A percentile compares a stretch with the other conserved stretches of the same genome.
phyloP scores from a whole-genome alignment of 1,284 basidiomycete genomes.

The Gymnopus androsaceus region DNA sequence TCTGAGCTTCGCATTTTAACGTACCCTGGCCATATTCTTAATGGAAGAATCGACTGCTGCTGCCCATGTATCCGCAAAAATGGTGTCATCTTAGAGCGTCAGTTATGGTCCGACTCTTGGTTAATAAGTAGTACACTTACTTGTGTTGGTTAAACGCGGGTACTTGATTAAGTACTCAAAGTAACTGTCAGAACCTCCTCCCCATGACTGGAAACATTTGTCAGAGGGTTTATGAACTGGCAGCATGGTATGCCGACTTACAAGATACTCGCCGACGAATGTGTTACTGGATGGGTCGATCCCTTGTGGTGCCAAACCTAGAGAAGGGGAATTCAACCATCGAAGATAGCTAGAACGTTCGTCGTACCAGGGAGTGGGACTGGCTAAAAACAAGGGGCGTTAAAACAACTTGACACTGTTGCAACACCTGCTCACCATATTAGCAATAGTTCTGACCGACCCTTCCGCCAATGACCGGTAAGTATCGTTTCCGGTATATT shows the following conservation, averaged over 20 bases:
- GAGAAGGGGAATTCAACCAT: no score
- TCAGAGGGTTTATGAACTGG: background rate
- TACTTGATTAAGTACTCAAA: conserved; percentile 80
- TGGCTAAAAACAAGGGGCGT: background rate
- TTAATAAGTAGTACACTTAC: no score
- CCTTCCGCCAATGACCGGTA: conserved; percentile 28
- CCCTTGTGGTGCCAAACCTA: conserved; percentile 12
- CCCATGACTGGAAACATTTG: background rate
- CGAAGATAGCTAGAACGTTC: background rate
- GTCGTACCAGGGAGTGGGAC: background rate
- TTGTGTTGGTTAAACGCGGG: conserved; percentile 65
- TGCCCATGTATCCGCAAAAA: conserved; percentile 67
- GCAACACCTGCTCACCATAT: conserved; percentile 32
- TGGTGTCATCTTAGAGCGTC: conserved; percentile 52
- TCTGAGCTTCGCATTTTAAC: conserved; percentile 20
- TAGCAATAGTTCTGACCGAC: conserved; percentile 44
- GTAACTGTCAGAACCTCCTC: conserved; percentile 62
- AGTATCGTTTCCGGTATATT: conserved; percentile 30
- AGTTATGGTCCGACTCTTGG: no score
- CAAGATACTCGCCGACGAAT: conserved; percentile 8
- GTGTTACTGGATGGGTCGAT: conserved; percentile 7
- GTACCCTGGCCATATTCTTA: conserved; percentile 50
- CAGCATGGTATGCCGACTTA: background rate
- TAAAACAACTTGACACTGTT: background rate
- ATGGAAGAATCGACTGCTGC: conserved; percentile 73